phyloP scores from a whole-genome alignment of 441 rosid species.

The Jatropha podagrica region DNA sequence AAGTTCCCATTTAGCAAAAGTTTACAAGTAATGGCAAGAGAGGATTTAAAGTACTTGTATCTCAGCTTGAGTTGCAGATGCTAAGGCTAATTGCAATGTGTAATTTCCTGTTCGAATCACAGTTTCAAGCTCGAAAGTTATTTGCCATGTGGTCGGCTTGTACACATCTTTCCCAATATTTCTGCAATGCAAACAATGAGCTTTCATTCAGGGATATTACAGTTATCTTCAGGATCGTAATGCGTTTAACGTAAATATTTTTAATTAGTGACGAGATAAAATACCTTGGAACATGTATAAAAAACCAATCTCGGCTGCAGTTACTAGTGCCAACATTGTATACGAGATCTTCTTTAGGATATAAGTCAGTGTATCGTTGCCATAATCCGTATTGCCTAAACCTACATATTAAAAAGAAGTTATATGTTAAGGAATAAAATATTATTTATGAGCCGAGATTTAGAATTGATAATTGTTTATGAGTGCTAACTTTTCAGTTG shows the following conservation, averaged over 20 bases:
- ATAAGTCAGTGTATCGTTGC: constrained; percentile 68
- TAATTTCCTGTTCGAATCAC: constrained; percentile 36
- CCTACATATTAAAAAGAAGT: constrained; percentile 31
- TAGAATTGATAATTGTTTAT: too few species aligned
- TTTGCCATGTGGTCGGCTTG: too few species aligned
- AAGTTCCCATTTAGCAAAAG: too few species aligned
- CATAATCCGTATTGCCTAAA: constrained; percentile 90
- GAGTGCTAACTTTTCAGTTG: constrained; percentile 34
- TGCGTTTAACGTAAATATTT: too few species aligned
- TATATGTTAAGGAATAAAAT: too few species aligned
- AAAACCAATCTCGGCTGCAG: constrained; percentile 37
- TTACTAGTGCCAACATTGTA: constrained; percentile 57
- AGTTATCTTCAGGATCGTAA: neutral
- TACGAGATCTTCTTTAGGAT: constrained; percentile 61
- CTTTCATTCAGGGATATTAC: too few species aligned
- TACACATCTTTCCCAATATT: neutral
- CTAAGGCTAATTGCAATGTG: constrained; percentile 66
- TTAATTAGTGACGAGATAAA: too few species aligned
- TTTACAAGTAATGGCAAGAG: too few species aligned
- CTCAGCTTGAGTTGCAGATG: constrained; percentile 47
- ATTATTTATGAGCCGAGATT: neutral
- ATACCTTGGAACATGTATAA: constrained; percentile 59
- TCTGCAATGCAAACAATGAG: neutral
- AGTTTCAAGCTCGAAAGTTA: constrained; percentile 36
- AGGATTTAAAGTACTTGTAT: constrained; percentile 39